Evolutionary conservation across 1,284 basidiomycete genomes (phyloP).

Genomic region (Rhodotorula sp.): DNA sequence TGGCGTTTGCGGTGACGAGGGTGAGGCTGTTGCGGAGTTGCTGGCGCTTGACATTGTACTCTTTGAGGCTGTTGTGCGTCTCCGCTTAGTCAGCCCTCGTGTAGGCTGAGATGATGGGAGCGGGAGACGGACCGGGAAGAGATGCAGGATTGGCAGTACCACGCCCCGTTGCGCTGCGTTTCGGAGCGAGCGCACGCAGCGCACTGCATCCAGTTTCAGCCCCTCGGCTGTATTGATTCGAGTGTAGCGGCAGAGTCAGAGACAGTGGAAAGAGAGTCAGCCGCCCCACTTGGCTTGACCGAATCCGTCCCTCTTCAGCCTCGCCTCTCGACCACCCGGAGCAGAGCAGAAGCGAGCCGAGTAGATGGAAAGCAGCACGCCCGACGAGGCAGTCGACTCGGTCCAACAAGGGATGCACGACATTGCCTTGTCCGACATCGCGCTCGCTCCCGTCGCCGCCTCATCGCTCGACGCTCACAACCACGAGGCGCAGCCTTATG

Average conservation of each 20-base stretch:
- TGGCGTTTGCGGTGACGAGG: constrained; percentile 18
- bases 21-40: constrained; percentile 25
- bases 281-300: neutral
- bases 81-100: no score
- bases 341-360: neutral
- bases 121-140: constrained; percentile 9
- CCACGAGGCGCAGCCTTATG: no score
- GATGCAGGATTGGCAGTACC: constrained; percentile 24
- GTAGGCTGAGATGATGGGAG: neutral
- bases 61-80: constrained; percentile 19
- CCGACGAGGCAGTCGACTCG: neutral
- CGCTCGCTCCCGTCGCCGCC: no score
- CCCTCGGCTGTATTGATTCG: neutral
- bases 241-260: neutral
- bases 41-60: constrained; percentile 21
- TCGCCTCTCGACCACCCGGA: neutral
- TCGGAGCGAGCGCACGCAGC: constrained; percentile 10
- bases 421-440: no score
- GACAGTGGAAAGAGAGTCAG: neutral
- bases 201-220: constrained; percentile 11
- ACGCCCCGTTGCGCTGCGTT: neutral
- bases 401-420: no score
- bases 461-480: no score
- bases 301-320: neutral
- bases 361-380: neutral